Base-by-base conservation (phyloP, 805 yeast genomes). In the Kurtzmaniella cleridarum region DNA sequence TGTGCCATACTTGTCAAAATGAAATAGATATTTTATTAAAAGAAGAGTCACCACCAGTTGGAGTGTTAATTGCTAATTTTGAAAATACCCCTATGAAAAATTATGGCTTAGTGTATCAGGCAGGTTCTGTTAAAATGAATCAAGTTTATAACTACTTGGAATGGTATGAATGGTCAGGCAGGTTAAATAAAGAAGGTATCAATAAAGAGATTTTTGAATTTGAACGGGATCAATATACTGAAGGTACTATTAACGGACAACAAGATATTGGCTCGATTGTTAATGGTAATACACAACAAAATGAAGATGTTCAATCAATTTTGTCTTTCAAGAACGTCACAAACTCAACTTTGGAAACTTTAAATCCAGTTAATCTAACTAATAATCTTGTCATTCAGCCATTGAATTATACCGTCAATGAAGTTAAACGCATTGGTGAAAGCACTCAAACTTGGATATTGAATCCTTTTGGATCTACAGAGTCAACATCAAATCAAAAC, bases 351-450 rank as follows among this genome's bases (percentile, higher is more conserved):
- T 42, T 59, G 18, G 63, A 57, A 7, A 40, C 57, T 35, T 46
- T 64, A n/a, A 51, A 62, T 35, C 71, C 71, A 0, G 42, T 60
- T 5, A 59, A 50, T 36, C 44, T 66, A 12, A 60, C 71, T 11
- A 64, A 60, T 41, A 57, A 55, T 38, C 50, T 64, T 24, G 64
- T 67, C 5, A 54, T 66, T 8, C 63, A 53, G 61, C 73, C 73
- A 1, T 32, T 68, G 5, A 59, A 51, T 34, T 55, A 50, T 31
- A 65, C 73, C 1, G 55, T 67, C 32, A 59, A 51, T 34, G 63
- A 64, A 11, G 53, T 66, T 50, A 53, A 50, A 39, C 51, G 46
- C n/a, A 40, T 57, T 8, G 55, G 60, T 5, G 16, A 31, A 12
- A 5, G 12, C 30, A 26, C 28, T 39, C 11, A 26, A 3, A 39